Conservation (phyloP, 1,284 basidiomycete species). For the Fomitopsis palustris region DNA sequence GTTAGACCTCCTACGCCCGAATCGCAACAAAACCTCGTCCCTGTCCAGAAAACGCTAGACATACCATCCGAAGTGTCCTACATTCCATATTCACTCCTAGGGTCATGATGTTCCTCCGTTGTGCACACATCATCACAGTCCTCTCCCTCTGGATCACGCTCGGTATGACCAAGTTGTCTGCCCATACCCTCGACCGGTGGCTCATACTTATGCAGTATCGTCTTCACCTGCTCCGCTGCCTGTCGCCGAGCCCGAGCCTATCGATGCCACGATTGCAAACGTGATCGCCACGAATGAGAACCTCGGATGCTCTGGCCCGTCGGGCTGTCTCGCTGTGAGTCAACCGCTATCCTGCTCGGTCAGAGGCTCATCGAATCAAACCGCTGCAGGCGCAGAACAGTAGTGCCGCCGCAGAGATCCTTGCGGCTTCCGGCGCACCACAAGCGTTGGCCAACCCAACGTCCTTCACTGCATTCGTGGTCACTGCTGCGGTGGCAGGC, state of each 20-base stretch:
- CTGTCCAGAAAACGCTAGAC: no score
- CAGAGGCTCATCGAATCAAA: neutral
- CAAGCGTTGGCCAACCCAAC: neutral
- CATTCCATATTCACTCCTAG: no score
- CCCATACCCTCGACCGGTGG: neutral
- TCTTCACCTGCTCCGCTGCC: neutral
- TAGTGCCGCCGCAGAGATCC: neutral
- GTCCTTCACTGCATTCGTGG: constrained; percentile 1
- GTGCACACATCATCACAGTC: constrained; percentile 2
- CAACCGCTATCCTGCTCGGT: no score
- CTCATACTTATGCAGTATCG: neutral
- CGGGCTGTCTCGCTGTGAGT: constrained; percentile 6
- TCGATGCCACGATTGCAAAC: constrained; percentile 5
- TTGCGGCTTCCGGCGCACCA: constrained; percentile 2
- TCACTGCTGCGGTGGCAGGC: constrained; percentile 1
- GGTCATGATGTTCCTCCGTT: constrained; percentile 3
- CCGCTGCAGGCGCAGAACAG: neutral
- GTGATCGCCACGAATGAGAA: constrained; percentile 7
- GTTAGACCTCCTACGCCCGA: no score
- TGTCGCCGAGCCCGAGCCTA: constrained; percentile 1
- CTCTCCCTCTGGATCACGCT: neutral
- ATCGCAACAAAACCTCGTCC: no score
- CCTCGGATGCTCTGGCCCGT: constrained; percentile 2
- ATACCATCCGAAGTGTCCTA: no score
- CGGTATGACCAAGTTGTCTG: neutral